Conservation (phyloP, 768 basidiomycete genomes). For the Lactifluus rugatus region DNA sequence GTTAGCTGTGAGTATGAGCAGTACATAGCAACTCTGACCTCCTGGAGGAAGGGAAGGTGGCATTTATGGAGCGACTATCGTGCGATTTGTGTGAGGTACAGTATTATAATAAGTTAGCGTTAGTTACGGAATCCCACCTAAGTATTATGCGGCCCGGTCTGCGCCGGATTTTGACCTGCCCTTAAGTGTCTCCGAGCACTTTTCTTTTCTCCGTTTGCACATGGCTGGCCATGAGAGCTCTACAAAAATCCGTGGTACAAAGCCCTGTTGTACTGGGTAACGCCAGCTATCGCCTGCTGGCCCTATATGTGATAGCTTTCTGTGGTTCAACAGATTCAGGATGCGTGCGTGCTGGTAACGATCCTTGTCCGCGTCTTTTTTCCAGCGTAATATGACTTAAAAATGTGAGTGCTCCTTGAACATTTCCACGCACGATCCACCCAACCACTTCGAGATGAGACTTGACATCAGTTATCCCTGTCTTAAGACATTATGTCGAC, state of each 20-base stretch:
- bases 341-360: not conserved
- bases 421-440: not conserved
- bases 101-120: no score
- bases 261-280: no score
- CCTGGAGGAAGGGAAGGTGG: conserved; percentile 9
- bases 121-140: not conserved
- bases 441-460: conserved; percentile 8
- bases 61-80: not conserved
- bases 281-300: no score
- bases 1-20: conserved; percentile 1
- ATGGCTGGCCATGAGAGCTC: no score
- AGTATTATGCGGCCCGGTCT: not conserved
- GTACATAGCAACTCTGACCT: not conserved
- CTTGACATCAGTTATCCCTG: conserved; percentile 18
- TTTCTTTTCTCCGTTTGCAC: no score
- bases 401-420: conserved; percentile 3
- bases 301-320: not conserved
- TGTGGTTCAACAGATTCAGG: not conserved
- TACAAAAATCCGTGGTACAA: not conserved
- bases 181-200: no score
- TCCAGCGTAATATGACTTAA: not conserved
- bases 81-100: no score
- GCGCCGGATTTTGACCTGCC: conserved; percentile 1
- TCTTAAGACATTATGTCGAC: conserved; percentile 17
- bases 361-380: not conserved